Percentiles rank a stretch among this genome's conserved stretches.
Evolutionary conservation across 2,329 filamentous ascomycete genomes (phyloP).

Genomic region (Cadophora sp.): DNA sequence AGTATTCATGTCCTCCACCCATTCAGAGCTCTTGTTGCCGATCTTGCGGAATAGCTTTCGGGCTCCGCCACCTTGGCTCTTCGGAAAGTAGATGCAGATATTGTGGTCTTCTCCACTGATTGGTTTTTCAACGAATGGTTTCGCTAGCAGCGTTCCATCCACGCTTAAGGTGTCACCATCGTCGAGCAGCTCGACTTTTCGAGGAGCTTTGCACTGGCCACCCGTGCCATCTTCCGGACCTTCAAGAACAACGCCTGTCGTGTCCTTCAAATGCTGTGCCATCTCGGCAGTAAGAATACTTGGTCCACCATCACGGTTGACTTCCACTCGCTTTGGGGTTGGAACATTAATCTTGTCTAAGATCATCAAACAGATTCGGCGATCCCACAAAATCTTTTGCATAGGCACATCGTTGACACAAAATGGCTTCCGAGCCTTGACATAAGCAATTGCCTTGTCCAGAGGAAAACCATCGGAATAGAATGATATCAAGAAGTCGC

Average conservation of each 20-base stretch:
- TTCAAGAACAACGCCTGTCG: conserved; percentile 79
- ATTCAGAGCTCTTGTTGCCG: conserved; percentile 98
- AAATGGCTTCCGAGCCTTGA: conserved; percentile 90
- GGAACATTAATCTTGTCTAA: conserved; percentile 89
- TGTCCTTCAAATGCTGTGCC: conserved; percentile 77
- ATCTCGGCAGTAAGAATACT: conserved; percentile 79
- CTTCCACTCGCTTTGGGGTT: conserved; percentile 86
- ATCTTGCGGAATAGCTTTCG: conserved; percentile 95
- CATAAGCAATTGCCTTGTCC: conserved; percentile 96
- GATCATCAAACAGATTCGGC: conserved; percentile 85
- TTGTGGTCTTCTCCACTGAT: conserved; percentile 99
- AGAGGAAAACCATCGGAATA: conserved; percentile 97
- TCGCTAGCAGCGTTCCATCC: conserved; percentile 80
- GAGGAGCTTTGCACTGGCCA: conserved; percentile 56
- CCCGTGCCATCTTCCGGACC: conserved; percentile 72
- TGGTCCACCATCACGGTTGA: conserved; percentile 92
- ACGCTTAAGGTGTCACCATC: conserved; percentile 88
- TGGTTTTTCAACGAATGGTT: conserved; percentile 98
- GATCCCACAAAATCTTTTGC: conserved; percentile 97
- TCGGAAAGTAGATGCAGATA: conserved; percentile 96
- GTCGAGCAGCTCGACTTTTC: conserved; percentile 84
- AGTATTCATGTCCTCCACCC: conserved; percentile 75
- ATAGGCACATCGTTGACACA: conserved; percentile 98
- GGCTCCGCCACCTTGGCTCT: conserved; percentile 84
- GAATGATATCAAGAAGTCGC: conserved; percentile 95